Evolutionary conservation across 2,329 filamentous ascomycete genomes (phyloP), one percentile per base, ranked within the genome.

Genomic region (Triangularia verruculosa): DNA sequence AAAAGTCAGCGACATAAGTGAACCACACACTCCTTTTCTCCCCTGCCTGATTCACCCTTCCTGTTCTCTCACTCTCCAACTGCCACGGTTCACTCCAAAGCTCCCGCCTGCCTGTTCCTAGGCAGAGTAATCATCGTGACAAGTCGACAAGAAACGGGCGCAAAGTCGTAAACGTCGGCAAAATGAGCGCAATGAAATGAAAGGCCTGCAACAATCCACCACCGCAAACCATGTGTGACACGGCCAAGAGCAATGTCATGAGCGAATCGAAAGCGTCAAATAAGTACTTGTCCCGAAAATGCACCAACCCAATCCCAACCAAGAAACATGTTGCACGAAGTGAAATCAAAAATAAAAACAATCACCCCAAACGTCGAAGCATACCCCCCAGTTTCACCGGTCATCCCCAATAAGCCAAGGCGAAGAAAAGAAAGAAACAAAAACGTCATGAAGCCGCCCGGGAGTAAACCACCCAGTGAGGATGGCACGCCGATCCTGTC

Each of bases 401-500:
- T 60, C 61, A 63, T 61, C 62, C 56, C 59, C 59, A 57, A 17
- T 27, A 47, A 17, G 9, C n/a, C 17, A 47, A 47, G 55, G 52
- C 57, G 54, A 52, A 64, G 30, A 65, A 17, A 27, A 51, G 59
- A 57, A 61, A 30, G 17, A 53, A 61, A 56, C 56, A 61, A n/a
- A 47, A 43, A 51, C 34, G 13, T 59, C 63, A 56, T 67, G 61
- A 67, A 63, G 57, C 47, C 61, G 32, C 59, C 56, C 30, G 54
- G 56, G 17, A 47, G 27, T 43, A 20, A 43, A 15, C 27, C 24
- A 17, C n/a, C 27, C 24, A 24, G 22, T 51, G 24, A n/a, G 28
- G 54, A 61, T 67, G 57, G 68, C 68, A 54, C 69, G 62, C 68
- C 69, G 62, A 67, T 62, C 61, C 68, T 62, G 51, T 11, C 58